phyloP scores from a whole-genome alignment of 257 asterid genomes.

The Solanum corneliomulleri region DNA sequence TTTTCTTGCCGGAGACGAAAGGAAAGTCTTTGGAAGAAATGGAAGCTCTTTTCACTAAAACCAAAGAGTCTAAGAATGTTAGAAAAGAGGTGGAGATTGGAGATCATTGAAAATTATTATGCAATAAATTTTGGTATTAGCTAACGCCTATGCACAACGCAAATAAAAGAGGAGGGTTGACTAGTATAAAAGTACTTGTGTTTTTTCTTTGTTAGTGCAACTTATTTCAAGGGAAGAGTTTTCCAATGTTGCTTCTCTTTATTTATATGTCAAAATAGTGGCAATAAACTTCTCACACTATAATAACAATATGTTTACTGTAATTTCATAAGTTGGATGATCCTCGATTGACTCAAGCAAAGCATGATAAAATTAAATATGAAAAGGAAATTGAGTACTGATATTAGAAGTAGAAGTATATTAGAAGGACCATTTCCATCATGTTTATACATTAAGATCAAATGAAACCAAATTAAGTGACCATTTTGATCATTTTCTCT shows the following conservation, averaged over 20 bases:
- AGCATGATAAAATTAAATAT: no score
- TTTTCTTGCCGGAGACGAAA: constrained; percentile 59
- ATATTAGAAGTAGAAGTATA: no score
- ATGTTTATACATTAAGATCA: no score
- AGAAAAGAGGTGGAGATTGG: neutral
- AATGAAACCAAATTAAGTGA: no score
- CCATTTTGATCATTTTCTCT: no score
- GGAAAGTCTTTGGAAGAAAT: constrained; percentile 63
- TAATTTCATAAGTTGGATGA: no score
- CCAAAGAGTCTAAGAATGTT: neutral
- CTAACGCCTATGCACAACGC: no score
- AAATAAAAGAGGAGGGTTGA: neutral
- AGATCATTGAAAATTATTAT: neutral
- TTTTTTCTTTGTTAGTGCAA: neutral
- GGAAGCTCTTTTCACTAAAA: constrained; percentile 34
- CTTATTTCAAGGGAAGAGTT: neutral
- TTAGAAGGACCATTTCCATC: no score
- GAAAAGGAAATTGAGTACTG: no score
- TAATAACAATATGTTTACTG: neutral
- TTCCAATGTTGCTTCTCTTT: neutral
- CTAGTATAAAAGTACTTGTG: neutral
- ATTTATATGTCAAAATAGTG: neutral
- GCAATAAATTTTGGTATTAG: neutral
- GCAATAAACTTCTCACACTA: neutral
- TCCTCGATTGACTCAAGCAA: no score